These are phyloP conservation scores for Austroboletus niveus DNA, from an alignment of 1,284 basidiomycete species.

Conservation along the genomic window DNA sequence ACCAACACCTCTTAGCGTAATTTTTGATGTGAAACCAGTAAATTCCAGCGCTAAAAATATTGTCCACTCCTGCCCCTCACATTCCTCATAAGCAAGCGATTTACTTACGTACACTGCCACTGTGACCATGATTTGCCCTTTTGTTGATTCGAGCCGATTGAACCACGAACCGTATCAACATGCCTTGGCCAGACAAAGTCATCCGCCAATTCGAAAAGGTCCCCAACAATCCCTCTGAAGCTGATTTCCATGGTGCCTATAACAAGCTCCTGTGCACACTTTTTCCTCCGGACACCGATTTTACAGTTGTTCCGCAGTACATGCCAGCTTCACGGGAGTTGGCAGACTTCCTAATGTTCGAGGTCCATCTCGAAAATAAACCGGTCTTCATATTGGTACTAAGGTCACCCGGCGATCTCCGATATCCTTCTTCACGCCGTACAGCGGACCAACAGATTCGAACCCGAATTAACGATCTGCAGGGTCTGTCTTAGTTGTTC, in stretches of 20 bases:
- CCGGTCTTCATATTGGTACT: neutral
- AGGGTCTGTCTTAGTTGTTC: neutral
- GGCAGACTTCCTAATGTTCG: neutral
- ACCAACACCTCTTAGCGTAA: too few relatives aligned
- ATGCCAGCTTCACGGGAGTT: neutral
- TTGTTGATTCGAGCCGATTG: too few relatives aligned
- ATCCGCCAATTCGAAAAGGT: too few relatives aligned
- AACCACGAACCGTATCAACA: too few relatives aligned
- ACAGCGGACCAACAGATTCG: neutral
- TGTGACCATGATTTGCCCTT: too few relatives aligned
- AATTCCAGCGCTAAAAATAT: too few relatives aligned
- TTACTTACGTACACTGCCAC: too few relatives aligned
- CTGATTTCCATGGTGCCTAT: neutral
- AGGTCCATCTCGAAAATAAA: too few relatives aligned
- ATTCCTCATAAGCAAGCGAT: too few relatives aligned
- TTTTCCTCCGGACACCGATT: neutral
- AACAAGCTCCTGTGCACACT: neutral
- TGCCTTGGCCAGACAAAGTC: too few relatives aligned
- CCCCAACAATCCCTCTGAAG: neutral
- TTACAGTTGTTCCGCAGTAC: neutral
- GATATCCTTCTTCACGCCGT: neutral
- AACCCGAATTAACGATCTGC: neutral
- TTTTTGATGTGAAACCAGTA: too few relatives aligned
- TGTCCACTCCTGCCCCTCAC: too few relatives aligned
- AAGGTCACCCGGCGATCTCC: neutral